Percentiles rank a stretch among this genome's conserved stretches.
phyloP scores from a whole-genome alignment of 108 stramenopile species.

The Hondaea fermentalgiana region DNA sequence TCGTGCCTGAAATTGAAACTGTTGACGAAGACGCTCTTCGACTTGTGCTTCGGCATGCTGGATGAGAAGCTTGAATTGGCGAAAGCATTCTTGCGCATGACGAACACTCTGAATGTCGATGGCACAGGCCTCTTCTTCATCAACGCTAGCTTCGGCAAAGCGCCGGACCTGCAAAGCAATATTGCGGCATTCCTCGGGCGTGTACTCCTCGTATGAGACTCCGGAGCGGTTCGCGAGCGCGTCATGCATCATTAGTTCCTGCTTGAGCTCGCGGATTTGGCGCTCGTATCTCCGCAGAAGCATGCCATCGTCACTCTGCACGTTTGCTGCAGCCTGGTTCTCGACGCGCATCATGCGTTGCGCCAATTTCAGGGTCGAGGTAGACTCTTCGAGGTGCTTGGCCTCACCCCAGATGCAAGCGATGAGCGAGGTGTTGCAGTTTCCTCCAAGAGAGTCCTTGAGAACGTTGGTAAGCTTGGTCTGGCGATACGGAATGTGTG shows the following conservation, averaged over 20 bases:
- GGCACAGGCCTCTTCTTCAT: conserved; percentile 24
- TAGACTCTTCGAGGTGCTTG: conserved; percentile 53
- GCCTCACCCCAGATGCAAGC: conserved; percentile 61
- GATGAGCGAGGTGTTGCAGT: conserved; percentile 51
- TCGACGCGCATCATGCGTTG: conserved; percentile 55
- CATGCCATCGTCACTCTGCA: conserved; percentile 33
- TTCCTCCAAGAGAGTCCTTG: conserved; percentile 48
- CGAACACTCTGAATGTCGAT: conserved; percentile 41
- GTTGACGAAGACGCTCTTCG: background rate
- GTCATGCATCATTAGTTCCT: conserved; percentile 62
- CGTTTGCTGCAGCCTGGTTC: conserved; percentile 28
- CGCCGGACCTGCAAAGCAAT: background rate
- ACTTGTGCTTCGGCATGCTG: conserved; percentile 22
- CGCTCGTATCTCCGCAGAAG: conserved; percentile 42
- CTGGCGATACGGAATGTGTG: conserved; percentile 56
- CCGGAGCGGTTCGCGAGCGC: conserved; percentile 47
- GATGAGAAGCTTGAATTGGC: conserved; percentile 44
- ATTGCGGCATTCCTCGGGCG: conserved; percentile 48
- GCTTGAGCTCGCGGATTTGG: conserved; percentile 45
- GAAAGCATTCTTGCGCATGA: conserved; percentile 53
- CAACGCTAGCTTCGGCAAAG: conserved; percentile 17
- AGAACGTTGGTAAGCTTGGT: conserved; percentile 56
- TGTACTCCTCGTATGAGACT: conserved; percentile 49
- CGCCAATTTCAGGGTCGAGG: conserved; percentile 46
- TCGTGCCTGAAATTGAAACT: background rate